Conservation (phyloP, 2,329 filamentous ascomycete species). For the Neurospora sp. region DNA sequence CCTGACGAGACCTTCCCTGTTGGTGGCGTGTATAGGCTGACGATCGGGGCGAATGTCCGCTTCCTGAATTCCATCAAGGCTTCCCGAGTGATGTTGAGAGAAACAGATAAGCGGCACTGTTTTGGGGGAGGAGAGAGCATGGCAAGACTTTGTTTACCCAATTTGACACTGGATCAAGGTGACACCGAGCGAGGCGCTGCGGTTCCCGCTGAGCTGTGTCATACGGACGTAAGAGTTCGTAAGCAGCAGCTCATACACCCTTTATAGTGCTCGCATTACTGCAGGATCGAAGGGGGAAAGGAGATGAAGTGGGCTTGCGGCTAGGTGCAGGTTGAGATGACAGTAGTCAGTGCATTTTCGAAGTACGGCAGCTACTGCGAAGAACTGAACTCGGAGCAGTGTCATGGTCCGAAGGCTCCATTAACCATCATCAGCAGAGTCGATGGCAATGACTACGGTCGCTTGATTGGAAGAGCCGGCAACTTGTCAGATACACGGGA, state of each 20-base stretch:
- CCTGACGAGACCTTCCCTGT: not conserved
- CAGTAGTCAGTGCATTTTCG: not conserved
- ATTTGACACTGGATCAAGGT: not conserved
- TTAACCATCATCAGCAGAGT: not conserved
- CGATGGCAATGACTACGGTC: not conserved
- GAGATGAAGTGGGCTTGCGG: constrained; percentile 18
- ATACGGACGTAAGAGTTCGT: constrained; percentile 20
- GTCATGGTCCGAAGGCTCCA: not conserved
- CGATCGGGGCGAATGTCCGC: not conserved
- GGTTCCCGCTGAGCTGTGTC: constrained; percentile 2
- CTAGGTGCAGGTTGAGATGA: constrained; percentile 9
- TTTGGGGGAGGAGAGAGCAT: not conserved
- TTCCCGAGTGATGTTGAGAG: not conserved
- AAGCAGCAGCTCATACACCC: not conserved
- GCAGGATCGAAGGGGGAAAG: constrained; percentile 17
- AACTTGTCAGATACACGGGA: not conserved
- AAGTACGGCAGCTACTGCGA: not conserved
- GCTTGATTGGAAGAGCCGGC: not conserved
- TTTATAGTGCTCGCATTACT: constrained; percentile 16
- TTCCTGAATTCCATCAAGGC: not conserved
- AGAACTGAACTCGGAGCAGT: not conserved
- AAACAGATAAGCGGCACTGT: not conserved
- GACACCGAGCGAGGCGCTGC: not conserved
- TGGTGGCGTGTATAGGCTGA: not conserved
- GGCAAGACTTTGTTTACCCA: not conserved